Conservation (phyloP, 202 grass and related monocot genomes). For the Digitaria exilis region DNA sequence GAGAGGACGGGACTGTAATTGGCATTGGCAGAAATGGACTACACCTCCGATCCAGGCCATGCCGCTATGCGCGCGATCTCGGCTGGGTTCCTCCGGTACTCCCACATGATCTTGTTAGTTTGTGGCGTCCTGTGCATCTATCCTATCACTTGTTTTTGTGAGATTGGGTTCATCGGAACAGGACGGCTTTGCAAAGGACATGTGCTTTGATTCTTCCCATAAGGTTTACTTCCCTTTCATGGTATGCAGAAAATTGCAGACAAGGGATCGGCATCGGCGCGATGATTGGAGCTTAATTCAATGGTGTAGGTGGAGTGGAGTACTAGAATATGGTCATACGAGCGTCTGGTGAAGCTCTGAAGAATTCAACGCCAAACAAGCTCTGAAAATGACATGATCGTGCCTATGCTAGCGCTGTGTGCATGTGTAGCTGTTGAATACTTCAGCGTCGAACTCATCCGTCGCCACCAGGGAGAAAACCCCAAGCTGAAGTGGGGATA, state of each 20-base stretch:
- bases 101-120: slow-evolving; percentile 27
- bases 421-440: neutral
- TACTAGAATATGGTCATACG: neutral
- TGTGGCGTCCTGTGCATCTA: neutral
- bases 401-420: neutral
- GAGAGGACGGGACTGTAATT: neutral
- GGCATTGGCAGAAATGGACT: neutral
- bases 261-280: neutral
- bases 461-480: neutral
- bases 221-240: slow-evolving; percentile 25
- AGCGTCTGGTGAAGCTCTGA: neutral
- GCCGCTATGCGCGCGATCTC: neutral
- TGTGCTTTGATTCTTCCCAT: slow-evolving; percentile 38
- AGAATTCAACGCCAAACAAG: slow-evolving; percentile 20
- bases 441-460: neutral
- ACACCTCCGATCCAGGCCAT: neutral
- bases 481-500: neutral
- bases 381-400: neutral
- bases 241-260: neutral
- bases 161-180: neutral
- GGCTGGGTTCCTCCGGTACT: neutral
- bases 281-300: neutral
- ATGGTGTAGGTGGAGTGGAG: slow-evolving; percentile 1
- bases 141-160: neutral
- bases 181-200: neutral